These are phyloP conservation scores for Chenopodium formosanum DNA, from an alignment of 148 eudicot genomes.

Conservation along the genomic window DNA sequence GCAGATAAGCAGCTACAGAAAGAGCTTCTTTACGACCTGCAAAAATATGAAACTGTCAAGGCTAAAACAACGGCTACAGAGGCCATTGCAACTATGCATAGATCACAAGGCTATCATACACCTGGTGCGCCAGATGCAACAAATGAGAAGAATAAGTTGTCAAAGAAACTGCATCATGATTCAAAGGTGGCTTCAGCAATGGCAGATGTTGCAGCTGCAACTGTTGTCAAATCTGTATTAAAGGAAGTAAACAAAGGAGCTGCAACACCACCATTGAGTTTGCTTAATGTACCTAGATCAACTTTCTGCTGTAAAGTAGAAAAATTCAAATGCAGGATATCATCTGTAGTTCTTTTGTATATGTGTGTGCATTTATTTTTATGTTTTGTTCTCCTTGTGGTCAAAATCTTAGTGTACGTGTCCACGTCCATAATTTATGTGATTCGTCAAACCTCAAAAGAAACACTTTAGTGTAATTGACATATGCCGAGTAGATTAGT, in stretches of 20 bases:
- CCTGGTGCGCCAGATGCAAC: constrained; percentile 29
- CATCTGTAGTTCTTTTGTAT: too few species aligned
- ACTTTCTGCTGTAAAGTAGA: constrained; percentile 10
- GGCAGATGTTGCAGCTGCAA: constrained; percentile 67
- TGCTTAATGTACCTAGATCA: constrained; percentile 69
- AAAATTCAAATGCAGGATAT: too few species aligned
- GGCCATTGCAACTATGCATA: constrained; percentile 47
- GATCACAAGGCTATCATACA: constrained; percentile 35
- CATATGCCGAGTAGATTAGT: too few species aligned
- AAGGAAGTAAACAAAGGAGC: constrained; percentile 64
- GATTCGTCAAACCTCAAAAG: too few species aligned
- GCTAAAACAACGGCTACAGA: constrained; percentile 60
- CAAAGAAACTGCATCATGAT: constrained; percentile 37
- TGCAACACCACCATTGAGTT: constrained; percentile 61
- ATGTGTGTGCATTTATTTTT: too few species aligned
- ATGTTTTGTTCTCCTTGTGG: too few species aligned
- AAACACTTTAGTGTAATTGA: too few species aligned
- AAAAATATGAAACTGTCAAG: constrained; percentile 64
- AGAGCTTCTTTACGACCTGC: constrained; percentile 84
- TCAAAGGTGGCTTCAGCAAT: constrained; percentile 68
- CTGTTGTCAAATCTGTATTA: constrained; percentile 64
- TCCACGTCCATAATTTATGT: too few species aligned
- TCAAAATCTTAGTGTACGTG: too few species aligned
- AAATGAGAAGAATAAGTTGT: constrained; percentile 20
- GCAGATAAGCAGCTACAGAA: constrained; percentile 93